phyloP scores from a whole-genome alignment of 1,139 yeast species.

The Blastobotrys proliferans region DNA sequence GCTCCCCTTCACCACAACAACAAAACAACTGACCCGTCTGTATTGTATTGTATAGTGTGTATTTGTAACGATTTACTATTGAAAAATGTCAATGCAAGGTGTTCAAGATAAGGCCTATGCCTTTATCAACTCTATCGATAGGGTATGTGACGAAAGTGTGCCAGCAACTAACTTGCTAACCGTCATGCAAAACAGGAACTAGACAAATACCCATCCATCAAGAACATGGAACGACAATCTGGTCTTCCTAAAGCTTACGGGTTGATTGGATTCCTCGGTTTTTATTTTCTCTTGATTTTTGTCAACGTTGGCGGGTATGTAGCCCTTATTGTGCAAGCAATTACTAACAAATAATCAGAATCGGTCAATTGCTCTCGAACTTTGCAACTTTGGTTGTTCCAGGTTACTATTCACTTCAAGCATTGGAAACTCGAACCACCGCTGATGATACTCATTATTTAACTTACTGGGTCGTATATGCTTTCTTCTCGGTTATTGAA shows the following conservation, averaged over 20 bases:
- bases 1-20: not conserved
- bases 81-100: slow-evolving; percentile 19
- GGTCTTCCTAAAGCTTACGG: slow-evolving; percentile 89
- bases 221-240: slow-evolving; percentile 33
- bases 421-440: slow-evolving; percentile 65
- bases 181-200: slow-evolving; percentile 29
- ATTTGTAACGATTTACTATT: too few relatives aligned
- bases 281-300: slow-evolving; percentile 74
- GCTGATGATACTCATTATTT: slow-evolving; percentile 81
- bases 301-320: slow-evolving; percentile 76
- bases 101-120: slow-evolving; percentile 31
- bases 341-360: slow-evolving; percentile 24
- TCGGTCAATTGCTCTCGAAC: slow-evolving; percentile 90
- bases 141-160: slow-evolving; percentile 19
- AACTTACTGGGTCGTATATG: slow-evolving; percentile 96
- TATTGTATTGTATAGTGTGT: too few relatives aligned
- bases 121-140: slow-evolving; percentile 28
- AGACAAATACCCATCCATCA: slow-evolving; percentile 33
- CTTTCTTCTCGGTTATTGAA: slow-evolving; percentile 83
- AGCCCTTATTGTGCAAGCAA: not conserved
- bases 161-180: too few relatives aligned
- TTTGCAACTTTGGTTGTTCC: slow-evolving; percentile 89
- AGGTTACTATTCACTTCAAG: slow-evolving; percentile 81
- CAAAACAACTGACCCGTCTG: not conserved
- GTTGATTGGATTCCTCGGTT: slow-evolving; percentile 56